A percentile compares a stretch with the other conserved stretches of the same genome.
Evolutionary conservation across 129 eudicot genomes (phyloP).

Genomic region (Tagetes erecta): DNA sequence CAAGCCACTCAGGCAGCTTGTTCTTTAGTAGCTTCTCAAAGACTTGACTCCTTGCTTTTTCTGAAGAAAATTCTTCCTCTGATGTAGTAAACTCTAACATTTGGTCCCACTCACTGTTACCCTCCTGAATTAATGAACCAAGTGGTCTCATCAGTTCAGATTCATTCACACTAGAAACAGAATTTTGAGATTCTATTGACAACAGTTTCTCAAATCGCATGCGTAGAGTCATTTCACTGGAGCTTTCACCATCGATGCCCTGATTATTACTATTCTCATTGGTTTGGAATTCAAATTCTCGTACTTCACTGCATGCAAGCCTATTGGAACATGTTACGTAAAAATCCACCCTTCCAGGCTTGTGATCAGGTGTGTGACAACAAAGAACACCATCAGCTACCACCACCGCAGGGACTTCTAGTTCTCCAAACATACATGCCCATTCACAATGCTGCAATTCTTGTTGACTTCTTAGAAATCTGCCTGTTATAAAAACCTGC

Average conservation of each 20-base stretch:
- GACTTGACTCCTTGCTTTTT: constrained; percentile 50
- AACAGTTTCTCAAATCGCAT: constrained; percentile 70
- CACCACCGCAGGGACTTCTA: constrained; percentile 90
- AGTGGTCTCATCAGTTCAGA: constrained; percentile 46
- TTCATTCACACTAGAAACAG: constrained; percentile 38
- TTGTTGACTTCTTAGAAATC: constrained; percentile 68
- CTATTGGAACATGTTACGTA: constrained; percentile 92
- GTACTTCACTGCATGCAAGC: constrained; percentile 94
- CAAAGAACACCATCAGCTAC: constrained; percentile 82
- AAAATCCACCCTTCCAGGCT: constrained; percentile 80
- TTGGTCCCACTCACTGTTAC: constrained; percentile 66
- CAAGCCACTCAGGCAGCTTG: constrained; percentile 75
- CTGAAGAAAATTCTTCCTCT: constrained; percentile 51
- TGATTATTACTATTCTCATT: constrained; percentile 24
- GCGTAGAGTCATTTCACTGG: constrained; percentile 50
- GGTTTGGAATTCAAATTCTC: constrained; percentile 79
- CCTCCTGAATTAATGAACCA: constrained; percentile 50
- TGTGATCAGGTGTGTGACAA: constrained; percentile 76
- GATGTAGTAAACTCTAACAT: constrained; percentile 48
- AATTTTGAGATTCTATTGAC: constrained; percentile 44
- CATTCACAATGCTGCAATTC: constrained; percentile 71
- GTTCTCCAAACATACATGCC: constrained; percentile 99
- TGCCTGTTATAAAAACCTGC: constrained; percentile 82
- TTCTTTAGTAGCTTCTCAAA: constrained; percentile 67
- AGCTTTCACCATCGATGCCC: constrained; percentile 34